Percentiles rank a stretch among this genome's conserved stretches.
Evolutionary conservation across 441 rosid genomes (phyloP).

Genomic region (Flueggea neowawraea): DNA sequence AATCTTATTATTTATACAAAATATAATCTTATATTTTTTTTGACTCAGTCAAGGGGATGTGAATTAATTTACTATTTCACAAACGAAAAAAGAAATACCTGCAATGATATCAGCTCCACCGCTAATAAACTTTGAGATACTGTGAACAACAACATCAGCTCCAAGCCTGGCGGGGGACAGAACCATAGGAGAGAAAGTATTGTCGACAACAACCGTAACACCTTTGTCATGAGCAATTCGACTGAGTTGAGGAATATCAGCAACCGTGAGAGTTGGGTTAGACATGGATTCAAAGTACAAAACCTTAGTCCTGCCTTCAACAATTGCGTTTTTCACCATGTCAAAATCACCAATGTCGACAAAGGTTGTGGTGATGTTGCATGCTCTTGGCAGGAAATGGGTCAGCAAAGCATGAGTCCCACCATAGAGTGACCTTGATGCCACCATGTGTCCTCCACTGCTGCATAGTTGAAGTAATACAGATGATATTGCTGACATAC

Average conservation of each 20-base stretch:
- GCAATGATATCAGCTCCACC: slow-evolving; percentile 96
- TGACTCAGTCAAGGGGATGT: too few relatives aligned
- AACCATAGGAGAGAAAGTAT: slow-evolving; percentile 89
- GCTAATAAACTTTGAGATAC: slow-evolving; percentile 90
- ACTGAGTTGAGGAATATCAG: slow-evolving; percentile 76
- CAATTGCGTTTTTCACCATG: slow-evolving; percentile 55
- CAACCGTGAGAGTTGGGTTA: slow-evolving; percentile 77
- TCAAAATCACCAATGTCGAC: slow-evolving; percentile 60
- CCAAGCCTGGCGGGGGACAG: slow-evolving; percentile 86
- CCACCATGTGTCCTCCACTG: slow-evolving; percentile 95
- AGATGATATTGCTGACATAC: slow-evolving; percentile 93
- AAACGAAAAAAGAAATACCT: slow-evolving; percentile 37
- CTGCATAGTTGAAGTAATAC: slow-evolving; percentile 85
- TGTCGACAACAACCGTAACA: slow-evolving; percentile 74
- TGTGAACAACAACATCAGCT: slow-evolving; percentile 90
- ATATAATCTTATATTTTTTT: too few relatives aligned
- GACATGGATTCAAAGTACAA: slow-evolving; percentile 83
- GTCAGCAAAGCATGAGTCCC: slow-evolving; percentile 90
- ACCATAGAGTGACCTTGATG: slow-evolving; percentile 67
- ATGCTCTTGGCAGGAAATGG: slow-evolving; percentile 73
- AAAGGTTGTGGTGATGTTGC: slow-evolving; percentile 81
- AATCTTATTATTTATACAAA: too few relatives aligned
- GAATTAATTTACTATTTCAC: too few relatives aligned
- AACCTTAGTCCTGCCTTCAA: slow-evolving; percentile 66
- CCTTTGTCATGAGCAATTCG: slow-evolving; percentile 78